Conservation (phyloP, 2,329 filamentous ascomycete species). For the Monilinia vaccinii-corymbosi region DNA sequence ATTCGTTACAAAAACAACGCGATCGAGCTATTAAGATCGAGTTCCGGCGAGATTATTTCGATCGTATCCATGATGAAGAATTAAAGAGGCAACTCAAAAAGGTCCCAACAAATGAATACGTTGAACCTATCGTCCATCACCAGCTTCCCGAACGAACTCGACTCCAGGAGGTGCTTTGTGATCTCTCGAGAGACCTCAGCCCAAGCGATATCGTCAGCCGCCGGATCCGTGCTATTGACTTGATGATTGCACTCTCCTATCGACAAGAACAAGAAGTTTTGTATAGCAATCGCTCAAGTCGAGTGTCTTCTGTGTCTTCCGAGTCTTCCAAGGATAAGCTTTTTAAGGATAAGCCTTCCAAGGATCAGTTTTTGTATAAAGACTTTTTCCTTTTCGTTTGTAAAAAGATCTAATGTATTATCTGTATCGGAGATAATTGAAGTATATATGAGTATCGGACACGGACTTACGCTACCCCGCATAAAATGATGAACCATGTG, state of each 20-base stretch:
- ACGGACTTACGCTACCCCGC: neutral
- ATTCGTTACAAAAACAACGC: neutral
- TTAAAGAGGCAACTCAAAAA: neutral
- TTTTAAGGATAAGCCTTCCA: no score
- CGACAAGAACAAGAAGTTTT: neutral
- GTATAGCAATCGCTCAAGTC: neutral
- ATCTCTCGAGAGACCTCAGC: neutral
- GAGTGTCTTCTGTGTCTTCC: neutral
- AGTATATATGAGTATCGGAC: neutral
- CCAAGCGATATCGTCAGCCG: neutral
- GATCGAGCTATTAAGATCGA: neutral
- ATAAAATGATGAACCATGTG: neutral
- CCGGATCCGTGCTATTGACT: neutral
- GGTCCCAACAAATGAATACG: neutral
- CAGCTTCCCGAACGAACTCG: neutral
- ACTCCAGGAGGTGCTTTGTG: neutral
- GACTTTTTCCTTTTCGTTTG: neutral
- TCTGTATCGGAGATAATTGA: neutral
- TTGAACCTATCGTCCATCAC: neutral
- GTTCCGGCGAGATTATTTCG: neutral
- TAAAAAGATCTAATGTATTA: constrained; percentile 3
- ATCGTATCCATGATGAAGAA: neutral
- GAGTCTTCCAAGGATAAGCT: no score
- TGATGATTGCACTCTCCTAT: neutral
- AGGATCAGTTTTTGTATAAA: neutral